Percentiles rank a stretch among this genome's conserved stretches.
These are phyloP conservation scores for Saccharomycopsis sp. DNA, from an alignment of 805 yeast species.

Conservation along the genomic window DNA sequence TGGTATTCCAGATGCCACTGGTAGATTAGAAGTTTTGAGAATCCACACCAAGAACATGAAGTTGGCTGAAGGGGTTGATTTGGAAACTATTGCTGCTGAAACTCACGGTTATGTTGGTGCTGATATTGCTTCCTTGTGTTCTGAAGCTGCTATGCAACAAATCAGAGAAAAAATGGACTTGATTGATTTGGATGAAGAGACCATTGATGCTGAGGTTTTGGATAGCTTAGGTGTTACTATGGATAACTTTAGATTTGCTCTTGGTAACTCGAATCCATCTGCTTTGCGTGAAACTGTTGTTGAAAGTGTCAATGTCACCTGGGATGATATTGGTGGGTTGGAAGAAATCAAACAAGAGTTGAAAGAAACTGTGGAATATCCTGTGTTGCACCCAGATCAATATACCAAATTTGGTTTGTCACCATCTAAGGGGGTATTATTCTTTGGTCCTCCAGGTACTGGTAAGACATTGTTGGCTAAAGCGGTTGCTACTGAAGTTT, in stretches of 20 bases:
- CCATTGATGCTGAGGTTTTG: constrained; percentile 93
- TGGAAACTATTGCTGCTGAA: constrained; percentile 92
- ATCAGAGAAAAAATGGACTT: constrained; percentile 99
- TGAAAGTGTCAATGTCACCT: constrained; percentile 94
- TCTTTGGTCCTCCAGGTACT: constrained; percentile 99
- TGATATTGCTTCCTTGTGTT: constrained; percentile 94
- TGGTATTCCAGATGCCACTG: constrained; percentile 97
- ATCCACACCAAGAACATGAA: constrained; percentile 99
- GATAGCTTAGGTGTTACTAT: constrained; percentile 96
- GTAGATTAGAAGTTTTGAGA: constrained; percentile 92
- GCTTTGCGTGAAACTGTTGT: constrained; percentile 99
- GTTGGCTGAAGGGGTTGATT: constrained; percentile 86
- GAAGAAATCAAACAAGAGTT: constrained; percentile 94
- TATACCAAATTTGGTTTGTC: constrained; percentile 96
- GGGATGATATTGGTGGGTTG: constrained; percentile 99
- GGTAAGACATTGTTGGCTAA: constrained; percentile 98
- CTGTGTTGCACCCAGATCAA: constrained; percentile 97
- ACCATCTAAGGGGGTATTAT: constrained; percentile 96
- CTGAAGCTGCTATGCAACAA: constrained; percentile 99
- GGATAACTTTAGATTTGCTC: constrained; percentile 97
- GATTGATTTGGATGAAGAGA: constrained; percentile 91
- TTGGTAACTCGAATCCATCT: constrained; percentile 97
- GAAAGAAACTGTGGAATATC: constrained; percentile 98
- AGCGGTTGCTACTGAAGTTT: constrained; percentile 98
- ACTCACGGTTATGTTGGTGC: constrained; percentile 99